Evolutionary conservation across 305 asterid species (phyloP), one percentile per base, ranked within the genome.

Genomic region (Andrographis paniculata): DNA sequence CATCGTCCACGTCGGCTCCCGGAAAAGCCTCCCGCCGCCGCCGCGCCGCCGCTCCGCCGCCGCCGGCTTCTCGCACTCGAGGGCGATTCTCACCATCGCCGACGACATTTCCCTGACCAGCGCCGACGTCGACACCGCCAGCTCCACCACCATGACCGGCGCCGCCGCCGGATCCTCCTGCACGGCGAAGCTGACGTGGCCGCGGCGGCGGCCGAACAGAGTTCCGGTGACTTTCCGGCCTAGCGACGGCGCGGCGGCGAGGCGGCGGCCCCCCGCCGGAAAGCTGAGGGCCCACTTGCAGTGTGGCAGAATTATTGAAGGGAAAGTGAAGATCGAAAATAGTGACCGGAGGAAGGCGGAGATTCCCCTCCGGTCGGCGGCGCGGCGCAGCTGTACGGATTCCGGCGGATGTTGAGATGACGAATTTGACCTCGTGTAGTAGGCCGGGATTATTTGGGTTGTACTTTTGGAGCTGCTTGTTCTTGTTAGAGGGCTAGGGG

Each of bases 1-100:
- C 95, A 88, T 85, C 45, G 77, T 85, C 97, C 97, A 88, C 66
- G 56, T 54, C 15, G 89, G 76, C 74, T 82, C 95, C 6, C 53
- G 42, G 24, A 75, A 75, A 45, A 88, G 67, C 58, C 71, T 50
- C 45, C 65, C 8, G 6, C 45, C 40, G 23, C 4, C 39, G 22
- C 37, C 5, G 1, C 14, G 6, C 31, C 31, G 4, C 31, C 31
- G 3, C 20, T 10, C 14, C 10, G 16, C 19, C 20, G 48, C 22
- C 17, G 56, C 7, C 56, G 40, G 20, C 48, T 76, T 79, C 58
- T 80, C 73, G 22, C 80, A 75, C 61, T 75, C 88, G 35, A 79
- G 55, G 1, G 84, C 84, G 27, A 79, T 75, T 39, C 88, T 59
- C 2, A 72, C 75, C 38, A 79, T 24, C 1, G 84, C 84, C 0